Percentiles rank a stretch among this genome's conserved stretches.
Conservation (phyloP, 352 stramenopile species). For the Phytophthora tentaculata region DNA sequence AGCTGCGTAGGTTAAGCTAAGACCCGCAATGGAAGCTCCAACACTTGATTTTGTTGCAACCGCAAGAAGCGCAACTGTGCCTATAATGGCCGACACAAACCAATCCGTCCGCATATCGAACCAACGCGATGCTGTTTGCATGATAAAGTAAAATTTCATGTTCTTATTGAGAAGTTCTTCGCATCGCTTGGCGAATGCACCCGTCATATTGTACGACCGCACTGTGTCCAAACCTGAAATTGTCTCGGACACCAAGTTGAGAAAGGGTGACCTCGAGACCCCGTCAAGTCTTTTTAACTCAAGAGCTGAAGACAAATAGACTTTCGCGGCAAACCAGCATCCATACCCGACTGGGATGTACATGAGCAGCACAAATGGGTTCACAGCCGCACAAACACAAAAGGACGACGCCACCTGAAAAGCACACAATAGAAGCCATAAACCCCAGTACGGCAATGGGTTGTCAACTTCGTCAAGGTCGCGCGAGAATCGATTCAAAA, state of each 20-base stretch:
- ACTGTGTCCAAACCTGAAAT: too few species aligned
- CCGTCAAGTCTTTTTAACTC: conserved; percentile 96
- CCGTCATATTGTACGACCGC: conserved; percentile 61
- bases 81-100: conserved; percentile 85
- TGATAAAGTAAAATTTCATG: conserved; percentile 43
- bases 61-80: conserved; percentile 85
- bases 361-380: conserved; percentile 57
- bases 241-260: conserved; percentile 92
- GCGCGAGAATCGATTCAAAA: conserved; percentile 69
- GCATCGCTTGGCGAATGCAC: conserved; percentile 38
- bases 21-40: conserved; percentile 27
- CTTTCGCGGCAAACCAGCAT: conserved; percentile 44
- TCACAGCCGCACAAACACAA: conserved; percentile 50
- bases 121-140: conserved; percentile 78
- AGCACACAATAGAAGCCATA: conserved; percentile 54
- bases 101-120: conserved; percentile 93
- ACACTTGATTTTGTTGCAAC: conserved; percentile 59
- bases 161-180: conserved; percentile 48
- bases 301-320: conserved; percentile 81
- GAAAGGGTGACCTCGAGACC: conserved; percentile 88
- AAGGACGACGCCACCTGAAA: conserved; percentile 45
- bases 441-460: conserved; percentile 52
- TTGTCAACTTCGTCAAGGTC: conserved; percentile 69
- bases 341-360: conserved; percentile 46
- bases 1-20: conserved; percentile 42